phyloP scores from a whole-genome alignment of 1,284 basidiomycete genomes.

The Fomitopsis palustris region DNA sequence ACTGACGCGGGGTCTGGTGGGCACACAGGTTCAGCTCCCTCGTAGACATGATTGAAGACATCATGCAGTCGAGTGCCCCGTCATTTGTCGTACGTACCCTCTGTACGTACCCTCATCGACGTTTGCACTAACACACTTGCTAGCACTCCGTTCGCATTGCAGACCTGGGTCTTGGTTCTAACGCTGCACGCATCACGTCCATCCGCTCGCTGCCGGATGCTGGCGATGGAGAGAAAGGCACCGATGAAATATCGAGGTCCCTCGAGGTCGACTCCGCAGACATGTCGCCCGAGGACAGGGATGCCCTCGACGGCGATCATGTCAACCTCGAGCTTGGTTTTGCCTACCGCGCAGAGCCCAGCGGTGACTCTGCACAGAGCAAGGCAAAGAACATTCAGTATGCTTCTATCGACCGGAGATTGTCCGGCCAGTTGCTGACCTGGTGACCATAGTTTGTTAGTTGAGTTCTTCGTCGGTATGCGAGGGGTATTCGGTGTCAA shows the following conservation, averaged over 20 bases:
- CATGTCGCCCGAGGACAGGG: conserved; percentile 20
- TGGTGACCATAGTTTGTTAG: conserved; percentile 39
- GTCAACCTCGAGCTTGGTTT: conserved; percentile 75
- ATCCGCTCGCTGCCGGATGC: conserved; percentile 34
- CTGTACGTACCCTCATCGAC: too few relatives aligned
- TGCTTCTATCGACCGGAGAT: conserved; percentile 7
- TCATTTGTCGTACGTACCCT: conserved; percentile 29
- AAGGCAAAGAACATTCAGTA: conserved; percentile 59
- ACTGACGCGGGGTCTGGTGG: background rate
- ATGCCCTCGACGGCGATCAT: conserved; percentile 27
- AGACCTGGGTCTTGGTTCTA: conserved; percentile 32
- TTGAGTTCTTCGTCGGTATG: conserved; percentile 66
- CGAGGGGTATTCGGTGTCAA: conserved; percentile 45
- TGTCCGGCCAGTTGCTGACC: background rate
- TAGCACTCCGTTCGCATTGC: conserved; percentile 35
- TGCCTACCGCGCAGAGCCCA: conserved; percentile 68
- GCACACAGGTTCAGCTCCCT: conserved; percentile 27
- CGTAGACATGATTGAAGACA: conserved; percentile 38
- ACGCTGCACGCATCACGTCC: conserved; percentile 33
- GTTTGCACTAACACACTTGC: too few relatives aligned
- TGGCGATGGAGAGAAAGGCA: background rate
- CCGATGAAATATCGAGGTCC: conserved; percentile 13
- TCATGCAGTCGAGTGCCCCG: conserved; percentile 39
- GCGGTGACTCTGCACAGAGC: conserved; percentile 34
- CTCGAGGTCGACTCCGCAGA: conserved; percentile 16